Percentiles rank a stretch among this genome's conserved stretches.
Evolutionary conservation across 176 grass and related monocot species (phyloP).

Genomic region (Oryza meyeriana): DNA sequence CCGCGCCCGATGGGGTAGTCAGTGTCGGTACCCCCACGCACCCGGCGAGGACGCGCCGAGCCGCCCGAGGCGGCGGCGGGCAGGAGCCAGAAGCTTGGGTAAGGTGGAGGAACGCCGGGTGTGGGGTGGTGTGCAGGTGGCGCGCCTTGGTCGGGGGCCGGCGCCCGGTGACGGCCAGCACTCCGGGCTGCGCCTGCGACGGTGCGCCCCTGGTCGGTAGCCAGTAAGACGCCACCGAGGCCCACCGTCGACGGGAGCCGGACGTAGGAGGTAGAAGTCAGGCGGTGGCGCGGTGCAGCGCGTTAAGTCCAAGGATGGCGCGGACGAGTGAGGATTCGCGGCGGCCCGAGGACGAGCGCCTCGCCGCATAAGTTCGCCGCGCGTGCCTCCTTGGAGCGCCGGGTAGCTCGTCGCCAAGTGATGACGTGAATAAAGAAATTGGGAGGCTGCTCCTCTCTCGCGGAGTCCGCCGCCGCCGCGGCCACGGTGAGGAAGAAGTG

Average conservation of each 20-base stretch:
- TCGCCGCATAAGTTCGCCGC: not conserved
- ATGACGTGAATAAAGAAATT: no score
- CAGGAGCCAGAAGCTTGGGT: constrained; percentile 40
- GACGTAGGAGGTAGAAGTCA: constrained; percentile 38
- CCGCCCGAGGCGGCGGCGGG: constrained; percentile 29
- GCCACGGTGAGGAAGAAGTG: no score
- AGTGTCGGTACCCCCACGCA: constrained; percentile 69
- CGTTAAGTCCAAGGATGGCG: no score
- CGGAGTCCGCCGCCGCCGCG: fast-evolving
- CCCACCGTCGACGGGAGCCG: constrained; percentile 62
- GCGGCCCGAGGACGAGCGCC: constrained; percentile 24
- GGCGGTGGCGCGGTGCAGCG: constrained; percentile 1
- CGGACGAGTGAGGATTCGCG: constrained; percentile 37
- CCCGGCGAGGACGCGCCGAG: constrained; percentile 36
- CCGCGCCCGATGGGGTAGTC: constrained; percentile 46
- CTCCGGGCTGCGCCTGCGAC: constrained; percentile 31
- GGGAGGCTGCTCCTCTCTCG: constrained; percentile 23
- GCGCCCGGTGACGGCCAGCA: constrained; percentile 63
- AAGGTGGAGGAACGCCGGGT: constrained; percentile 62
- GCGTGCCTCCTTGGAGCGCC: constrained; percentile 1
- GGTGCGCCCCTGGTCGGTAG: constrained; percentile 31
- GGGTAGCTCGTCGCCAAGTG: constrained; percentile 31
- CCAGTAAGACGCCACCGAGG: constrained; percentile 49
- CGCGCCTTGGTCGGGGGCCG: constrained; percentile 50
- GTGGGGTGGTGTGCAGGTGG: constrained; percentile 66